Evolutionary conservation across 345 rosid genomes (phyloP), one percentile per base, ranked within the genome.

Genomic region (Aquilaria malaccensis): DNA sequence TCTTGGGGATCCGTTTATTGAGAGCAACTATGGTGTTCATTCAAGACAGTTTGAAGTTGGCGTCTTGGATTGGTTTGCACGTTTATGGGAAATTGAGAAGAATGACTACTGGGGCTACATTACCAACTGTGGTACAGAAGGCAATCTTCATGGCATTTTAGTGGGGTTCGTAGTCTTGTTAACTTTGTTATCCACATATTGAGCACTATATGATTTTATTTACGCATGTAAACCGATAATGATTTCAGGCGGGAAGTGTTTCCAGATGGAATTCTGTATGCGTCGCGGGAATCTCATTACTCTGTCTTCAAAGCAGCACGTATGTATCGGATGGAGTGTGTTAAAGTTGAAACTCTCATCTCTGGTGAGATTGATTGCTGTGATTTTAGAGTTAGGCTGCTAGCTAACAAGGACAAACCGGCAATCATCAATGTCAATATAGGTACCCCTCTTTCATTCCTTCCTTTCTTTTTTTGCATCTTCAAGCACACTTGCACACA

Each of bases 51-150:
- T 94, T 70, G 99, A 94, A 77, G 97, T 94, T 37, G 99, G 99
- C n/a, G 97, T 94, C 30, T 74, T 94, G 75, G 97, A 94, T 77
- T 94, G 99, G 99, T 94, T 94, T 83, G 99, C 99, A 48, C 92
- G 95, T 67, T 71, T 94, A 10, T 90, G 99, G 99, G 99, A 94
- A 71, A 79, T 94, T n/a, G 96, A 90, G 80, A 86, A 85, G 73
- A 70, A 77, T 76, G 89, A 94, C 52, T 94, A 90, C 74, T 94
- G 99, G 99, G 99, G 99, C 53, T 94, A 94, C 69, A 94, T 94
- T 48, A 94, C 99, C 46, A 94, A 90, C 57, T 90, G 99, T 61
- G 99, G 99, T 29, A 94, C 99, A 11, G 99, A 94, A 76, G 99
- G 99, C 60, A 94, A 94, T 74, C 99, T 94, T 70, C 98, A 93